These are phyloP conservation scores for Suhomyces sp. DNA, from an alignment of 805 yeast genomes.

Conservation along the genomic window DNA sequence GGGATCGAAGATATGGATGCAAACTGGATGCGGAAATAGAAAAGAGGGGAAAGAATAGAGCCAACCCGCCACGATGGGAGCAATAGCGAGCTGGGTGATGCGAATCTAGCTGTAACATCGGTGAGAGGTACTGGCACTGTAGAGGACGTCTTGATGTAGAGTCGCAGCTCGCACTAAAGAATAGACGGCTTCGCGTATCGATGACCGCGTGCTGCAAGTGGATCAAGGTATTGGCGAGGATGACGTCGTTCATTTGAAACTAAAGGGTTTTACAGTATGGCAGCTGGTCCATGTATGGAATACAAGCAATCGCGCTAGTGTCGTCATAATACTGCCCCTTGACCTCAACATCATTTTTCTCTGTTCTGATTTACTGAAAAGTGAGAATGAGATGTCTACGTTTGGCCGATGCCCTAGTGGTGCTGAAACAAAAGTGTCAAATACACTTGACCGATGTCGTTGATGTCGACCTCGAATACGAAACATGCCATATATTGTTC, in stretches of 20 bases:
- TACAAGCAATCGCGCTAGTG: neutral
- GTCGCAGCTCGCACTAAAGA: constrained; percentile 6
- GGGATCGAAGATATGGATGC: constrained; percentile 59
- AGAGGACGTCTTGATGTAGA: constrained; percentile 12
- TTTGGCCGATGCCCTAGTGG: neutral
- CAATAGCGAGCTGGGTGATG: constrained; percentile 36
- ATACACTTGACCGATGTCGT: neutral
- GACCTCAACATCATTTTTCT: neutral
- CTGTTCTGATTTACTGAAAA: neutral
- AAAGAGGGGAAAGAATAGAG: constrained; percentile 63
- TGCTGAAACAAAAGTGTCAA: neutral
- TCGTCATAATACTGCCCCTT: neutral
- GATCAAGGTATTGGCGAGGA: neutral
- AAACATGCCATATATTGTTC: constrained; percentile 5
- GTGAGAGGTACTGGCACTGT: neutral
- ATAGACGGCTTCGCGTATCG: neutral
- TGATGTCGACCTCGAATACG: neutral
- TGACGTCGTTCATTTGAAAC: neutral
- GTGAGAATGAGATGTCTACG: neutral
- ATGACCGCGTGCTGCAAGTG: neutral
- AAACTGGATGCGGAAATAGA: constrained; percentile 46
- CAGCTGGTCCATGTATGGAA: neutral
- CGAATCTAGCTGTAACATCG: neutral
- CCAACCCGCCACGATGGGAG: constrained; percentile 61
- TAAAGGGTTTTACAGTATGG: neutral